A percentile compares a stretch with the other conserved stretches of the same genome.
Evolutionary conservation across 305 asterid species (phyloP).

Genomic region (Caryopteris hybrid): DNA sequence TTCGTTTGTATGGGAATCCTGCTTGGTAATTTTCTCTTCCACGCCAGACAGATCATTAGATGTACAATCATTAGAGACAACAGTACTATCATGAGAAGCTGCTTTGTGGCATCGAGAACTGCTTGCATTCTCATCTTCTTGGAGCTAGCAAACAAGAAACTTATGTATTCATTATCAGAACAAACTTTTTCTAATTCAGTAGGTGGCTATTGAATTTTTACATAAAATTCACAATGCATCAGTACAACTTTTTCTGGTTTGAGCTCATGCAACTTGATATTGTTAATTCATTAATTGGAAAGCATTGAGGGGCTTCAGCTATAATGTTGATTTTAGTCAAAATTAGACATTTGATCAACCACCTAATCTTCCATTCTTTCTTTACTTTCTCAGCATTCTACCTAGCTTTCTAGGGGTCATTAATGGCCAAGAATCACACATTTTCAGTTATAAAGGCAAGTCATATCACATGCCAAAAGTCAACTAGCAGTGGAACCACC

Average conservation of each 20-base stretch:
- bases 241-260: neutral
- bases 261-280: constrained; percentile 5
- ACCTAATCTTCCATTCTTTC: neutral
- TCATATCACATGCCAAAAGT: neutral
- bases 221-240: neutral
- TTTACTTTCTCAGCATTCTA: neutral
- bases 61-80: constrained; percentile 17
- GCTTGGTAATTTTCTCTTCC: constrained; percentile 18
- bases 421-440: neutral
- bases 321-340: neutral
- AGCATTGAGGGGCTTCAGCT: neutral
- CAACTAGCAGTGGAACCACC: constrained; percentile 6
- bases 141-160: constrained; percentile 29
- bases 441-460: neutral
- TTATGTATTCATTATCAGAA: constrained; percentile 6
- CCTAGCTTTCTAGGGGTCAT: neutral
- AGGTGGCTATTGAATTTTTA: constrained; percentile 8
- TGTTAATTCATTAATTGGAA: neutral
- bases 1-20: constrained; percentile 17
- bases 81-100: constrained; percentile 15
- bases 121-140: constrained; percentile 23
- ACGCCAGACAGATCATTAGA: constrained; percentile 19
- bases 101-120: constrained; percentile 15
- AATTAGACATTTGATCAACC: constrained; percentile 1
- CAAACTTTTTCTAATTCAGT: neutral